These are phyloP conservation scores for Priceomyces carsonii DNA, from an alignment of 805 yeast genomes.

Conservation along the genomic window DNA sequence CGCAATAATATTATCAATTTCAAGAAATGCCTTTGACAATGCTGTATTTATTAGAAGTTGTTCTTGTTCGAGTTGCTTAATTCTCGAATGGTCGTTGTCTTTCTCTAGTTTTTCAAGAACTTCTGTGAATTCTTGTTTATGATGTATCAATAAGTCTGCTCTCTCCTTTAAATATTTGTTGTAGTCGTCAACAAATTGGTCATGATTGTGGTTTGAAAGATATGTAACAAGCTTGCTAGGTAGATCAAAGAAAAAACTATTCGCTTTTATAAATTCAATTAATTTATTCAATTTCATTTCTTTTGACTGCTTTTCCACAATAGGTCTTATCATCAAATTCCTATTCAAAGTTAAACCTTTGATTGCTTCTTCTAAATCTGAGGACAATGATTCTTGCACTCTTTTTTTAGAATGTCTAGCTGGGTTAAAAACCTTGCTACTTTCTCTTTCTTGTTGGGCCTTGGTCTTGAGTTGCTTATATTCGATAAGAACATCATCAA, in stretches of 20 bases:
- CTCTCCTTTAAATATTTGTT: constrained; percentile 29
- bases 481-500: constrained; percentile 37
- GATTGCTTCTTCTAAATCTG: constrained; percentile 39
- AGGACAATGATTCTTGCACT: constrained; percentile 25
- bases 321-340: constrained; percentile 41
- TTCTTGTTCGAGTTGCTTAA: constrained; percentile 22
- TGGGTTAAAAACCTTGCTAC: constrained; percentile 39
- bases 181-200: constrained; percentile 36
- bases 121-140: constrained; percentile 10
- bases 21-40: constrained; percentile 27
- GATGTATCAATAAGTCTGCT: constrained; percentile 13
- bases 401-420: constrained; percentile 12
- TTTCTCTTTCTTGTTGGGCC: constrained; percentile 36
- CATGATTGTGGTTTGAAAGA: constrained; percentile 32
- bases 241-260: constrained; percentile 37
- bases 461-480: constrained; percentile 35
- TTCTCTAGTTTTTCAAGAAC: constrained; percentile 11
- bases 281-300: constrained; percentile 33
- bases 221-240: constrained; percentile 31
- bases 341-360: constrained; percentile 39
- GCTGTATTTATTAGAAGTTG: constrained; percentile 28
- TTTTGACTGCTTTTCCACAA: constrained; percentile 36
- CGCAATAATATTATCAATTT: constrained; percentile 32
- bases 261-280: constrained; percentile 34
- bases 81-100: constrained; percentile 13